Evolutionary conservation across 352 stramenopile species (phyloP).

Genomic region (Globisporangium echinulatum): DNA sequence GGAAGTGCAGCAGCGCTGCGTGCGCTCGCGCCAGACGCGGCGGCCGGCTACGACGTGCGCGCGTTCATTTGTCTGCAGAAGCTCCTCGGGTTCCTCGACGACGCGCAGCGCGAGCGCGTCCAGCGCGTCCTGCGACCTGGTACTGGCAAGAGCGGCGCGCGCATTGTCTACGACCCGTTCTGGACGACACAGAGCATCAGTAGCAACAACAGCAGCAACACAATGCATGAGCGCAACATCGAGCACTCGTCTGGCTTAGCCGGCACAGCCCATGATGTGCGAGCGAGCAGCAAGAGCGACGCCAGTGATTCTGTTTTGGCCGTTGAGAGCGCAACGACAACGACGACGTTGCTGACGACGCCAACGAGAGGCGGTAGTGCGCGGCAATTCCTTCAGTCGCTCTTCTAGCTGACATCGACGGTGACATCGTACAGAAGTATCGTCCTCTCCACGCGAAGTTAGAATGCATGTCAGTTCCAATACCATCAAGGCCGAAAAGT

Average conservation of each 20-base stretch:
- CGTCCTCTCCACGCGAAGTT: too few species aligned
- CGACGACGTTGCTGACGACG: neutral
- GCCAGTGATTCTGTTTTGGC: neutral
- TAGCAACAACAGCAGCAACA: conserved; percentile 1
- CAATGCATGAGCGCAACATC: neutral
- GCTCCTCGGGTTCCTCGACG: conserved; percentile 51
- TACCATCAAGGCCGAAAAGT: too few species aligned
- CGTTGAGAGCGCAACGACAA: neutral
- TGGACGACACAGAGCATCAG: conserved; percentile 36
- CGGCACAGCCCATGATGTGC: neutral
- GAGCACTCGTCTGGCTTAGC: neutral
- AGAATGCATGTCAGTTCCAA: too few species aligned
- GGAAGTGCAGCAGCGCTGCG: neutral
- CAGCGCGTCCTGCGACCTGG: conserved; percentile 49
- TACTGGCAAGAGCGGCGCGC: conserved; percentile 35
- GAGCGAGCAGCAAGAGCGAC: neutral
- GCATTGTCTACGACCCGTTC: conserved; percentile 52
- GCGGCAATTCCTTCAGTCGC: conserved; percentile 13
- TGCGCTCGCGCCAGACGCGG: conserved; percentile 6
- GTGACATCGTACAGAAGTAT: too few species aligned
- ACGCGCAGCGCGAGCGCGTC: conserved; percentile 40
- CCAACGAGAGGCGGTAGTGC: conserved; percentile 1
- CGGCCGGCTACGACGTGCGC: conserved; percentile 19
- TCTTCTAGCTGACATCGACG: conserved; percentile 4
- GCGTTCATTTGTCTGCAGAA: conserved; percentile 63